phyloP scores from a whole-genome alignment of 2,329 filamentous ascomycete species.

The Escovopsis sp. region DNA sequence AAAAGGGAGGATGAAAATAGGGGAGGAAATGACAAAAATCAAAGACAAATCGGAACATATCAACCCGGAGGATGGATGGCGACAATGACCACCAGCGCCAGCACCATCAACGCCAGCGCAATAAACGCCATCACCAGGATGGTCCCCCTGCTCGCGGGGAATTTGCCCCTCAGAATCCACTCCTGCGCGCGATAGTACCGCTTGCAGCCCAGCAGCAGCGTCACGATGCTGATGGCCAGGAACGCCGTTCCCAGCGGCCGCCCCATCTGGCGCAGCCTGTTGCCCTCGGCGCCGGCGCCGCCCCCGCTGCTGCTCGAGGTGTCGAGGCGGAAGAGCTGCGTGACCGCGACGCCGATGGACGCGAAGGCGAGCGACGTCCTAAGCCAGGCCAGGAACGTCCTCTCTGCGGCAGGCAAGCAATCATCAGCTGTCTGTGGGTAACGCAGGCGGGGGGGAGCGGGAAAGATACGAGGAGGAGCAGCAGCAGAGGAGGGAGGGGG shows the following conservation, averaged over 20 bases:
- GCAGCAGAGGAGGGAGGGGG: not conserved
- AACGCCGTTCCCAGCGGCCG: conserved; percentile 67
- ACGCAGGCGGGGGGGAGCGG: too few species aligned
- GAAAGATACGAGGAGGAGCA: not conserved
- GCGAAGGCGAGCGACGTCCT: conserved; percentile 71
- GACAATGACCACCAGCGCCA: conserved; percentile 44
- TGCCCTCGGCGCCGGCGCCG: conserved; percentile 17
- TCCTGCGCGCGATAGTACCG: conserved; percentile 66
- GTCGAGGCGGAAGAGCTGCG: conserved; percentile 74
- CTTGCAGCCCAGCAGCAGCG: conserved; percentile 63
- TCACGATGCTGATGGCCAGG: conserved; percentile 58
- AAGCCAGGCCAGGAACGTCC: conserved; percentile 76
- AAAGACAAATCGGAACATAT: not conserved
- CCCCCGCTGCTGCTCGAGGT: conserved; percentile 21
- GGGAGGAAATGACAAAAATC: not conserved
- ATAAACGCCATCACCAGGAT: conserved; percentile 55
- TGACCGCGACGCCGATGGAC: conserved; percentile 69
- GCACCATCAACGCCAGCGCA: conserved; percentile 47
- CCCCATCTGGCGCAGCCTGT: conserved; percentile 46
- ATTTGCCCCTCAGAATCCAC: conserved; percentile 68
- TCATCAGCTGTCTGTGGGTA: too few species aligned
- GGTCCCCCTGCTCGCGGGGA: conserved; percentile 63
- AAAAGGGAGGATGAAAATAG: too few species aligned
- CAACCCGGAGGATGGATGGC: conserved; percentile 31
- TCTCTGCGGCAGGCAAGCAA: conserved; percentile 34